Conservation (phyloP, 2,329 filamentous ascomycete genomes). For the Arthrocladium fulminans region DNA sequence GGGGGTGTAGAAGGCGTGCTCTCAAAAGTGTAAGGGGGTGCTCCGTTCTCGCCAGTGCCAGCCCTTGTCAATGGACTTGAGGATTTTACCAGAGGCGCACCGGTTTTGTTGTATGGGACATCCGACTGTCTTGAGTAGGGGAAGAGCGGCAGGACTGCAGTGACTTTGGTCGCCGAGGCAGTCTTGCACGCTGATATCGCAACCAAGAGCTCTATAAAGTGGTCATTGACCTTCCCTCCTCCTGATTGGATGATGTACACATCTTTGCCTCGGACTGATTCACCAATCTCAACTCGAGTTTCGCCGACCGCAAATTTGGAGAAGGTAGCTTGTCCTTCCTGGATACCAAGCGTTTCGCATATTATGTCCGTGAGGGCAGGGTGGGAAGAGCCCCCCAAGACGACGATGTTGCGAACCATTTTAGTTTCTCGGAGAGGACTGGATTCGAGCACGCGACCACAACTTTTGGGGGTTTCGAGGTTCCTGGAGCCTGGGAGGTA, state of each 20-base stretch:
- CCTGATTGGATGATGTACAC: slow-evolving; percentile 97
- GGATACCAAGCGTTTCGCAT: slow-evolving; percentile 78
- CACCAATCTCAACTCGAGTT: slow-evolving; percentile 88
- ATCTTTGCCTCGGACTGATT: slow-evolving; percentile 95
- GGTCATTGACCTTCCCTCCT: slow-evolving; percentile 87
- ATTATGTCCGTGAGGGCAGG: slow-evolving; percentile 77
- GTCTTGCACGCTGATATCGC: slow-evolving; percentile 98
- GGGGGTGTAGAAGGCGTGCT: slow-evolving; percentile 80
- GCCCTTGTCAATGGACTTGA: slow-evolving; percentile 34
- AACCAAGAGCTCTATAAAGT: slow-evolving; percentile 92
- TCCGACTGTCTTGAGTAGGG: slow-evolving; percentile 95
- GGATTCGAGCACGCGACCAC: slow-evolving; percentile 4
- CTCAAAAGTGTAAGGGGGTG: slow-evolving; percentile 71
- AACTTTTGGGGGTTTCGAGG: not conserved
- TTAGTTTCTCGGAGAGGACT: slow-evolving; percentile 11
- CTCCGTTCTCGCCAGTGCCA: slow-evolving; percentile 26
- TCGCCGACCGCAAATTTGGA: slow-evolving; percentile 92
- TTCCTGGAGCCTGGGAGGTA: no score
- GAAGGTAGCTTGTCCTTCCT: slow-evolving; percentile 73
- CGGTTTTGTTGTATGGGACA: slow-evolving; percentile 90
- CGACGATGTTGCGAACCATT: slow-evolving; percentile 92
- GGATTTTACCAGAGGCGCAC: slow-evolving; percentile 73
- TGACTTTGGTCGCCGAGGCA: slow-evolving; percentile 84
- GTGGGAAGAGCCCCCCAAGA: slow-evolving; percentile 89
- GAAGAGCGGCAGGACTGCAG: slow-evolving; percentile 87